These are phyloP conservation scores for Penicillium sp. DNA, from an alignment of 2,329 filamentous ascomycete species.

Conservation along the genomic window DNA sequence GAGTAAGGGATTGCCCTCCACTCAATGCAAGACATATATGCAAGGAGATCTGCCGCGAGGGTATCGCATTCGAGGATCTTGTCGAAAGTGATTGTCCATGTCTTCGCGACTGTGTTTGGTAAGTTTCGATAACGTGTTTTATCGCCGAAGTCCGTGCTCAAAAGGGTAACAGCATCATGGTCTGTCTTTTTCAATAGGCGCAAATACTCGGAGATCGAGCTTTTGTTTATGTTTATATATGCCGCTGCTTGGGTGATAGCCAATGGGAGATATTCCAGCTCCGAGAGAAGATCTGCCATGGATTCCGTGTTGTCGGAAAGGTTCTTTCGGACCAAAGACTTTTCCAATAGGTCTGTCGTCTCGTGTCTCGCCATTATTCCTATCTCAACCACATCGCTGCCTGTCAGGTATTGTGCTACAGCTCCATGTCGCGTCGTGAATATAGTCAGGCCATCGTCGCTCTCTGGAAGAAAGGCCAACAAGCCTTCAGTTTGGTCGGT, in stretches of 20 bases:
- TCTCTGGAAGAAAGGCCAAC: conserved; percentile 20
- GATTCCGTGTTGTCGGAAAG: neutral
- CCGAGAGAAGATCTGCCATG: conserved; percentile 14
- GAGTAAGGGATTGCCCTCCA: conserved; percentile 36
- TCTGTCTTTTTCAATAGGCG: conserved; percentile 21
- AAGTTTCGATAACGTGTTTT: conserved; percentile 6
- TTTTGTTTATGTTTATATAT: conserved; percentile 25
- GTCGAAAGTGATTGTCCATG: conserved; percentile 43
- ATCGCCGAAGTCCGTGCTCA: conserved; percentile 36
- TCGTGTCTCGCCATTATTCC: conserved; percentile 21
- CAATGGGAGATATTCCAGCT: conserved; percentile 29
- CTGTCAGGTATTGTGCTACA: neutral
- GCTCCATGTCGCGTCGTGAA: conserved; percentile 31
- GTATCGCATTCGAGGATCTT: conserved; percentile 35
- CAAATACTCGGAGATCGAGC: conserved; percentile 26
- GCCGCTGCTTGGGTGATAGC: conserved; percentile 31
- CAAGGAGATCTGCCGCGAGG: conserved; percentile 39
- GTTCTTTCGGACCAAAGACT: conserved; percentile 10
- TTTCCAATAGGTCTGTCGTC: conserved; percentile 4
- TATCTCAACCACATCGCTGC: conserved; percentile 26
- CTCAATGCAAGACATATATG: conserved; percentile 32
- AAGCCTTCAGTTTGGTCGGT: neutral
- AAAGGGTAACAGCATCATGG: conserved; percentile 6
- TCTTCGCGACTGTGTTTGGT: conserved; percentile 32
- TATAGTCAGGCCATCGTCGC: conserved; percentile 22